Conservation (phyloP, 2,329 filamentous ascomycete genomes). For the Fusarium redolens region DNA sequence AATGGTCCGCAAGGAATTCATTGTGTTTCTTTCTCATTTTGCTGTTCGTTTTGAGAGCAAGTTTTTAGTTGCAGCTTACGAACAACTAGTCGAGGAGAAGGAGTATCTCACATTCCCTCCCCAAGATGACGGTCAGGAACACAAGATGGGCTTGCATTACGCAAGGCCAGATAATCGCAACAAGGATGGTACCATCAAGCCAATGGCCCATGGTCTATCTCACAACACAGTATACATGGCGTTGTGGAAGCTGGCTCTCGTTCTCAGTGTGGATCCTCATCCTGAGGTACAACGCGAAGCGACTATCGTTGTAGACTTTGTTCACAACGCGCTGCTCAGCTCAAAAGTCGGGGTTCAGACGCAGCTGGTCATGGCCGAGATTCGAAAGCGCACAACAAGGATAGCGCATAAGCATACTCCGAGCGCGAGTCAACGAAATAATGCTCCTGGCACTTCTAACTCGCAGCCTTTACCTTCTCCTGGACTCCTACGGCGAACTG, state of each 20-base stretch:
- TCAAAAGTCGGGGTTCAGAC: constrained; percentile 80
- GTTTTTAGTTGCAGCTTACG: constrained; percentile 90
- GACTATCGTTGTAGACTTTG: constrained; percentile 84
- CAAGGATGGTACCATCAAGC: constrained; percentile 68
- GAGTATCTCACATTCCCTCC: constrained; percentile 71
- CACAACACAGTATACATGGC: constrained; percentile 92
- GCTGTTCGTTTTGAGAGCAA: constrained; percentile 91
- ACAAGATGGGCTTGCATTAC: constrained; percentile 73
- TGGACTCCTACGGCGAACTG: constrained; percentile 71
- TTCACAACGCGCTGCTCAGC: constrained; percentile 80
- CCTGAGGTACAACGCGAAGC: constrained; percentile 92
- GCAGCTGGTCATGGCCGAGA: constrained; percentile 79
- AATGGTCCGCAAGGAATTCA: constrained; percentile 90
- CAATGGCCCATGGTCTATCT: constrained; percentile 70
- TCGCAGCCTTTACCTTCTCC: constrained; percentile 63
- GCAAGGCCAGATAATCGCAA: constrained; percentile 66
- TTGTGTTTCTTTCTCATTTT: constrained; percentile 94
- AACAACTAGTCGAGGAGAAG: constrained; percentile 87
- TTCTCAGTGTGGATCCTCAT: constrained; percentile 93
- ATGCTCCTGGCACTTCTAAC: constrained; percentile 52
- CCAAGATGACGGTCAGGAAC: constrained; percentile 65
- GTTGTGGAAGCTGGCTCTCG: constrained; percentile 92
- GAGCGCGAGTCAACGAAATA: constrained; percentile 57
- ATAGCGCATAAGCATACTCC: constrained; percentile 58
- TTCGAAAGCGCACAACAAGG: constrained; percentile 64